These are phyloP conservation scores for Trichoderma guizhouense DNA, from an alignment of 2,329 filamentous ascomycete species.

Conservation along the genomic window DNA sequence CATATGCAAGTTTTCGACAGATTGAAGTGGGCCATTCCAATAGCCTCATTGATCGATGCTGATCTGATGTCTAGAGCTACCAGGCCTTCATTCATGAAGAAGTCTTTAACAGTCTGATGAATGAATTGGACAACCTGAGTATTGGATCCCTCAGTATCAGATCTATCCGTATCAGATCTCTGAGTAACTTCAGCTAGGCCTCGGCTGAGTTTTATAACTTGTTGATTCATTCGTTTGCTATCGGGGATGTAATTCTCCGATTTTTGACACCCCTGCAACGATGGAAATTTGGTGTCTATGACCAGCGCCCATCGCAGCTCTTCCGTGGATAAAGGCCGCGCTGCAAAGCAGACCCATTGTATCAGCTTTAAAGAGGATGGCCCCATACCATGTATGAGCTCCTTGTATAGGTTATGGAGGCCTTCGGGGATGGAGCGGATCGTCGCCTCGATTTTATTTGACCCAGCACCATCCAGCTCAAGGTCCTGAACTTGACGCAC, in stretches of 20 bases:
- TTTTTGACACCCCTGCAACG: slow-evolving; percentile 23
- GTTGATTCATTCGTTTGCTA: slow-evolving; percentile 20
- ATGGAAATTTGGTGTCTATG: slow-evolving; percentile 24
- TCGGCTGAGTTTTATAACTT: slow-evolving; percentile 26
- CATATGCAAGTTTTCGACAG: slow-evolving; percentile 28
- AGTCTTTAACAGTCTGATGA: slow-evolving; percentile 35
- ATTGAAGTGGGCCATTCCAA: slow-evolving; percentile 21
- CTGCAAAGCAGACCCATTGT: slow-evolving; percentile 34
- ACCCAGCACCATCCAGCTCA: neutral
- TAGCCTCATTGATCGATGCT: too few relatives aligned
- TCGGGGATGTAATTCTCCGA: slow-evolving; percentile 21
- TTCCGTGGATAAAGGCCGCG: slow-evolving; percentile 23
- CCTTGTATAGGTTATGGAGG: slow-evolving; percentile 27
- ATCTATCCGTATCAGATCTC: neutral
- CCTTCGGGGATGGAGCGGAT: slow-evolving; percentile 24
- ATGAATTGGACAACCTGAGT: slow-evolving; percentile 31
- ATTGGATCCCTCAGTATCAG: too few relatives aligned
- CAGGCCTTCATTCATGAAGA: slow-evolving; percentile 28
- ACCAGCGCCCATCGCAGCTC: slow-evolving; percentile 34
- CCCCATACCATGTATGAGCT: slow-evolving; percentile 24
- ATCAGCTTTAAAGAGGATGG: slow-evolving; percentile 26
- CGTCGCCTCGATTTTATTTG: slow-evolving; percentile 23
- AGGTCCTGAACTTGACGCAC: slow-evolving; percentile 18
- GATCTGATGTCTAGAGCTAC: slow-evolving; percentile 15
- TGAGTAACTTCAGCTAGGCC: slow-evolving; percentile 28